A percentile compares a stretch with the other conserved stretches of the same genome.
Evolutionary conservation across 345 rosid species (phyloP).

Genomic region (Chamaenerion angustifolium): DNA sequence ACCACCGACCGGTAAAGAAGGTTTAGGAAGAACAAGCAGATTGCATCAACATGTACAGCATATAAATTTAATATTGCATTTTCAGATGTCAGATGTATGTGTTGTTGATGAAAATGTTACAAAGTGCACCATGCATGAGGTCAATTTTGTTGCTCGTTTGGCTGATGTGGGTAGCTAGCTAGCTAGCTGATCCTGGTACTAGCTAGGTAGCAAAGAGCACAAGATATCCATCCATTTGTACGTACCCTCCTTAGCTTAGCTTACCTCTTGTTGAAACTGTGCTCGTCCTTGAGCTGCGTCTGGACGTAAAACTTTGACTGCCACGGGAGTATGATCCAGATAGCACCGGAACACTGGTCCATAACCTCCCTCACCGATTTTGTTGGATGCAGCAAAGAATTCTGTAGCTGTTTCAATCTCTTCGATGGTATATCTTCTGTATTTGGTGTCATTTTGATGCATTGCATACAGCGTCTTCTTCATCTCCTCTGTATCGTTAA

Average conservation of each 20-base stretch:
- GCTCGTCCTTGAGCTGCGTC: slow-evolving; percentile 93
- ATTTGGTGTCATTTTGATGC: slow-evolving; percentile 25
- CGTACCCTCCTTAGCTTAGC: too few relatives aligned
- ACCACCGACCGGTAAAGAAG: background rate
- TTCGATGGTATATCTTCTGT: slow-evolving; percentile 57
- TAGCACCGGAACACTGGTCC: slow-evolving; percentile 77
- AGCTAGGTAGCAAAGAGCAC: too few relatives aligned
- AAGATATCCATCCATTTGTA: too few relatives aligned
- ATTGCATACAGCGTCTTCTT: slow-evolving; percentile 18
- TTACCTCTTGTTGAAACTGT: slow-evolving; percentile 88
- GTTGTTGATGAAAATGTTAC: too few relatives aligned
- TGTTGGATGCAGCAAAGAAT: slow-evolving; percentile 28
- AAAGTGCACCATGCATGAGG: too few relatives aligned
- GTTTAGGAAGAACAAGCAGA: too few relatives aligned
- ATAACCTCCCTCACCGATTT: slow-evolving; percentile 94
- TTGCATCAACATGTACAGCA: too few relatives aligned
- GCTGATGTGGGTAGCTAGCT: too few relatives aligned
- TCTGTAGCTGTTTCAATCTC: slow-evolving; percentile 78
- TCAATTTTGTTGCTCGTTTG: too few relatives aligned
- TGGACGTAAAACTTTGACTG: slow-evolving; percentile 78
- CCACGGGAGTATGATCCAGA: slow-evolving; percentile 77
- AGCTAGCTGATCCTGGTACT: too few relatives aligned
- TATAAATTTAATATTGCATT: too few relatives aligned
- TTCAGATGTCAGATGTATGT: too few relatives aligned
- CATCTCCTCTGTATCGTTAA: slow-evolving; percentile 38